Conservation (phyloP, 1,284 basidiomycete species). For the Acaromyces ingoldii region DNA sequence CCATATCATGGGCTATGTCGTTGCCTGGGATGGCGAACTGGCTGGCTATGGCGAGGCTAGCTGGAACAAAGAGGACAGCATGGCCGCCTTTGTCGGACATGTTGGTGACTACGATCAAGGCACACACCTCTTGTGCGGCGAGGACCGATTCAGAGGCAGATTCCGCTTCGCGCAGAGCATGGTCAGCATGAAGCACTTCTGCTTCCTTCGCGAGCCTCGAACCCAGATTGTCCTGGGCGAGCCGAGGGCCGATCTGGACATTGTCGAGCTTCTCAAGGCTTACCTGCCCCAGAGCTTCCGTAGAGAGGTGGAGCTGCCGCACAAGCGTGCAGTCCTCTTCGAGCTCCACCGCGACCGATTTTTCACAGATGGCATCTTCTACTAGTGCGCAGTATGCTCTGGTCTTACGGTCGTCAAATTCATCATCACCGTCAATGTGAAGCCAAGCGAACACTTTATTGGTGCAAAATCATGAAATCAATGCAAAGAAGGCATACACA, state of each 20-base stretch:
- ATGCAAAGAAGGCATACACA: too few relatives aligned
- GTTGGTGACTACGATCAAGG: conserved; percentile 58
- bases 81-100: conserved; percentile 28
- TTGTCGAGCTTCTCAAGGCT: conserved; percentile 18
- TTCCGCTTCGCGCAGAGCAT: conserved; percentile 22
- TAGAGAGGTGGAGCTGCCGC: conserved; percentile 25
- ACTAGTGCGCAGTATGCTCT: conserved; percentile 4
- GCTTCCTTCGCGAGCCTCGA: conserved; percentile 25
- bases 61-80: conserved; percentile 56
- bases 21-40: conserved; percentile 59
- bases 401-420: too few relatives aligned
- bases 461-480: too few relatives aligned
- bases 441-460: too few relatives aligned
- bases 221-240: conserved; percentile 26
- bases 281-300: conserved; percentile 21
- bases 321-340: conserved; percentile 23
- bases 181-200: conserved; percentile 27
- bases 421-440: too few relatives aligned
- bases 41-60: conserved; percentile 60
- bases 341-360: conserved; percentile 20
- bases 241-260: conserved; percentile 20
- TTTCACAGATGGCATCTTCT: conserved; percentile 23
- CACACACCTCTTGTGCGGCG: conserved; percentile 58
- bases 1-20: conserved; percentile 56
- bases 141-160: conserved; percentile 56